Evolutionary conservation across 176 grass and related monocot species (phyloP), one percentile per base, ranked within the genome.

Genomic region (Musa schizocarpa): DNA sequence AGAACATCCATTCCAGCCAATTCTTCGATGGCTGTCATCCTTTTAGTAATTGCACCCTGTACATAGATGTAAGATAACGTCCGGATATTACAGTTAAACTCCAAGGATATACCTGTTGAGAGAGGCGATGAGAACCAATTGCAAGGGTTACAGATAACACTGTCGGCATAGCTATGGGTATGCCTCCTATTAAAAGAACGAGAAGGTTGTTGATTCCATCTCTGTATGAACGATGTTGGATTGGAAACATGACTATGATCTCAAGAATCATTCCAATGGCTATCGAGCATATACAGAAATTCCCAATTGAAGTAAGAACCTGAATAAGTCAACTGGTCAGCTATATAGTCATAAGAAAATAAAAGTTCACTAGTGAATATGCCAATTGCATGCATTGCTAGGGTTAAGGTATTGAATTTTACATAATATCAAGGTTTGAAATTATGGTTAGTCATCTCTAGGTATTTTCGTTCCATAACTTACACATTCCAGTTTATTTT

Each of bases 1-100:
- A 92, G 83, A 27, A 96, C 92, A 92, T 96, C 92, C 92, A 89
- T 96, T 25, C 89, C 92, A 49, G 92, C 89, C 78, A 96, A 83
- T 75, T 96, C 89, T 76, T 96, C 92, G 11, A 96, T 92, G 3
- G 92, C 85, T 19, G 92, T 92, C 92, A 96, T 96, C 73, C 89
- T 81, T 72, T 89, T 96, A 71, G 92, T 92, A 80, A 96, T 96
- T 22, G 92, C 92, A 62, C 92, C 92, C 92, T 96, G 68, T 26
- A 83, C 69, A 76, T 13, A 53, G 7, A 73, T 74, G 0, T 66
- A 75, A 78, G 65, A 52, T 76, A 72, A 61, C 0, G 19, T 83
- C 29, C 17, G 7, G 21, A 10, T n/a, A 81, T 58, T 3, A n/a
- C 2, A 53, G 11, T 11, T 26, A 49, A 54, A 48, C 21, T 58